Conservation (phyloP, 2,329 filamentous ascomycete genomes). For the Cryphonectria parasitica region DNA sequence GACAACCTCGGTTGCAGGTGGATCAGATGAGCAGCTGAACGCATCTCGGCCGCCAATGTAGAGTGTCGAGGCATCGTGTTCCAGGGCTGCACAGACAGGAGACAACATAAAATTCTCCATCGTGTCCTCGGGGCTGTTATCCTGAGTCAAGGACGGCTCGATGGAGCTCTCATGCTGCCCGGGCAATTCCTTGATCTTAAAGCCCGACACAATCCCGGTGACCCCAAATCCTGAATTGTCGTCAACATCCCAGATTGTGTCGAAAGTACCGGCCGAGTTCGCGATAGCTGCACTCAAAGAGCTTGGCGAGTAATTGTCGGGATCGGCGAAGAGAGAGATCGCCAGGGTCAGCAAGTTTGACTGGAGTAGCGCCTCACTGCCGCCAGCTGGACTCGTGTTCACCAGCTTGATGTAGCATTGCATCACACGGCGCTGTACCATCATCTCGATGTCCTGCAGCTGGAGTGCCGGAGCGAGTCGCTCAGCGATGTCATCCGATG, state of each 20-base stretch:
- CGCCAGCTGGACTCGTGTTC: conserved; percentile 82
- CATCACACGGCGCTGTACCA: conserved; percentile 89
- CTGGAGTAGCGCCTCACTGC: conserved; percentile 83
- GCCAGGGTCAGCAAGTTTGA: conserved; percentile 90
- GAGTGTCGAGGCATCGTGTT: conserved; percentile 85
- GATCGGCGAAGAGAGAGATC: conserved; percentile 90
- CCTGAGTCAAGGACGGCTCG: conserved; percentile 50
- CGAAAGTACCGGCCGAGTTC: conserved; percentile 85
- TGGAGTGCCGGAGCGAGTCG: conserved; percentile 84
- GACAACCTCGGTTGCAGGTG: conserved; percentile 89
- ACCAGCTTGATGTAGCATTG: conserved; percentile 95
- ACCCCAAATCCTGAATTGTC: conserved; percentile 96
- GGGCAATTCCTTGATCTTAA: conserved; percentile 70
- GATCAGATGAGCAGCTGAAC: conserved; percentile 63
- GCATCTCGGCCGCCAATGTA: conserved; percentile 65
- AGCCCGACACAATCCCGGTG: conserved; percentile 80
- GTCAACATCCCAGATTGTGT: conserved; percentile 91
- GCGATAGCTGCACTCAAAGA: conserved; percentile 91
- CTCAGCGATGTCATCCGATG: conserved; percentile 83
- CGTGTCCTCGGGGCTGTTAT: conserved; percentile 63
- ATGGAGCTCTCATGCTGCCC: conserved; percentile 65
- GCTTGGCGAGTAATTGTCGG: conserved; percentile 82
- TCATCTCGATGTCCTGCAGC: conserved; percentile 85
- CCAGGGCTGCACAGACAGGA: conserved; percentile 80
- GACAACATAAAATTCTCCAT: conserved; percentile 67